Base-by-base conservation (phyloP, 2,329 filamentous ascomycete species). In the Cylindrodendrum hubeiense region DNA sequence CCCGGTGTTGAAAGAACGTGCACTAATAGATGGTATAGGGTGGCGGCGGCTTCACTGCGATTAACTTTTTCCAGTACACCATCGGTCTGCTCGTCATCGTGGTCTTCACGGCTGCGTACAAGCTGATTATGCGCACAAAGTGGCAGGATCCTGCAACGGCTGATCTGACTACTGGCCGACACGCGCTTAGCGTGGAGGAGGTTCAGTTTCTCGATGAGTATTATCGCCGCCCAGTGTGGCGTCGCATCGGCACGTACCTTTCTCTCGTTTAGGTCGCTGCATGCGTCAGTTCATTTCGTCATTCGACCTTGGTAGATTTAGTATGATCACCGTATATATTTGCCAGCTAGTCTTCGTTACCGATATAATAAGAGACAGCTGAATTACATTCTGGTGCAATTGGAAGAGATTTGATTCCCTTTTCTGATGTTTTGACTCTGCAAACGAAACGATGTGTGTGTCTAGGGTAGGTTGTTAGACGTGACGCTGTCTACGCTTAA, bases 31-130 rank as follows among this genome's bases (percentile, higher is more conserved):
- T 43, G 5, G 8, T 8, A 10, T 26, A 63, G 60, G 47, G 53
- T 2, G 53, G 47, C n/a, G 53, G 44, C 3, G 30, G 39, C 10
- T 63, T 64, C 43, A 43, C 47, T 37, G 55, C 61, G 4, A 62
- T 50, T 19, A 55, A 62, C 55, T 64, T 64, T 33, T 66, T 66
- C 49, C 51, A 58, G 41, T 62, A 66, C 41, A 62, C 47, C 3
- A 57, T 66, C 12, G 63, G 63, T 7, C 21, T 66, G 8, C 19
- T 66, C 17, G 22, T 66, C 4, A 66, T 66, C 30, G 49, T 50
- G 4, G 30, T n/a, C 2, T 46, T 54, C 12, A 66, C 63, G 15
- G 9, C 47, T 13, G 53, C 8, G 8, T 66, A 66, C 39, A 66
- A 66, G 43, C 3, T 66, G 1, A 8, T 62, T 7, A 52, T 34